Percentiles rank a stretch among this genome's conserved stretches.
phyloP scores from a whole-genome alignment of 257 asterid species.

The Fraxinus anomala region DNA sequence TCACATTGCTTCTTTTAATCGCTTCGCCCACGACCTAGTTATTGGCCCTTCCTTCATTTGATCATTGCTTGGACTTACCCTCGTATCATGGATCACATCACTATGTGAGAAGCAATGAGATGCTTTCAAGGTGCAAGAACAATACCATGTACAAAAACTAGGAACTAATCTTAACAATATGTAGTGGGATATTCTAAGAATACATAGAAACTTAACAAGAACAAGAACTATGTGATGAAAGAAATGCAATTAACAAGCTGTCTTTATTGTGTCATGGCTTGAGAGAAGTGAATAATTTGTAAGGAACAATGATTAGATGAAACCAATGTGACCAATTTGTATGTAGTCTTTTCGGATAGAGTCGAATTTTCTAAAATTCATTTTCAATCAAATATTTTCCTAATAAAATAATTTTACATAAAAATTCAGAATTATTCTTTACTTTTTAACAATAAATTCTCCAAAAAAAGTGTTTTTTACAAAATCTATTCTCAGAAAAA shows the following conservation, averaged over 20 bases:
- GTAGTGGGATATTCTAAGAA: constrained; percentile 41
- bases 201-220: constrained; percentile 31
- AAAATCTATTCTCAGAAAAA: no score
- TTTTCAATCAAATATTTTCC: no score
- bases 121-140: constrained; percentile 1
- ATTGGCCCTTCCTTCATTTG: no score
- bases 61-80: no score
- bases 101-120: neutral
- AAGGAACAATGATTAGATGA: neutral
- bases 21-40: no score
- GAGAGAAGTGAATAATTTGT: neutral
- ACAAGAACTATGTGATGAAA: constrained; percentile 36
- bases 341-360: neutral
- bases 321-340: neutral
- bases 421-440: no score
- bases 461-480: no score
- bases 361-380: no score
- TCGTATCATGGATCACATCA: no score
- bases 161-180: constrained; percentile 3
- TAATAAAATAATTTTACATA: no score
- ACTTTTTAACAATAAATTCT: no score
- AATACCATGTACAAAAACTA: constrained; percentile 24
- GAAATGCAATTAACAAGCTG: neutral
- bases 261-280: neutral
- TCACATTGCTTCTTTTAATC: no score